Base-by-base conservation (phyloP, 2,329 filamentous ascomycete species). In the Ophiostoma sp. region DNA sequence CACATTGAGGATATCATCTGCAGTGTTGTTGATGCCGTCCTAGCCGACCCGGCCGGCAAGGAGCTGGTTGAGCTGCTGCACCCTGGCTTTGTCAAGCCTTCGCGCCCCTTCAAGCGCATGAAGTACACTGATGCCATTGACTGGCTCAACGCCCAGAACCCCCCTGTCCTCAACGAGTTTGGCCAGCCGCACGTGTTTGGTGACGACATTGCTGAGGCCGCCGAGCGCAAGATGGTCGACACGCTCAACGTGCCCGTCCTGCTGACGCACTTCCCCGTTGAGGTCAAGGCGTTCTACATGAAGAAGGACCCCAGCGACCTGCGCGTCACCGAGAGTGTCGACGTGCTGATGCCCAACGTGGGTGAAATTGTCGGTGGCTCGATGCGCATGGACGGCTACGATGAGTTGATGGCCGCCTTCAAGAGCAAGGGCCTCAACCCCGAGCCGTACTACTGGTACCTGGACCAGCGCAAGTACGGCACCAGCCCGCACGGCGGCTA, bases 281-380 rank as follows among this genome's bases (percentile, higher is more conserved):
- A 95, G 85, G 97, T 99, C 87, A 99, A 99, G 87, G 93, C 96
- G 1, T 99, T 99, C 83, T 99, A 99, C 88, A 99, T 99, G 96
- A 92, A 95, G 84, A 95, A 92, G 84, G 96, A 95, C 78, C 86
- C 87, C 59, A 83, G 88, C 39, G 96, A 99, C 80, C 85, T 83
- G 39, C 89, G 95, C 33, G 94, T 98, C 36, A 99, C 96, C 0
- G 95, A 99, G 87, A 94, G 90, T 75, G 95, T 98, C 17, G 96
- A 99, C 79, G 86, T 87, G 69, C 81, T 91, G 77, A 81, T 99
- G 94, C 96, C 96, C 12, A 94, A 94, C 77, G 96, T 99, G 33
- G 96, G 96, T 74, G 96, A 98, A 86, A 97, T 98, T 80, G 94
- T 98, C 2, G 95, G 96, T 75, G 96, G 95, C 5, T 94, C 91